Evolutionary conservation across 306 rosid species (phyloP), one percentile per base, ranked within the genome.

Genomic region (Rosa persica): DNA sequence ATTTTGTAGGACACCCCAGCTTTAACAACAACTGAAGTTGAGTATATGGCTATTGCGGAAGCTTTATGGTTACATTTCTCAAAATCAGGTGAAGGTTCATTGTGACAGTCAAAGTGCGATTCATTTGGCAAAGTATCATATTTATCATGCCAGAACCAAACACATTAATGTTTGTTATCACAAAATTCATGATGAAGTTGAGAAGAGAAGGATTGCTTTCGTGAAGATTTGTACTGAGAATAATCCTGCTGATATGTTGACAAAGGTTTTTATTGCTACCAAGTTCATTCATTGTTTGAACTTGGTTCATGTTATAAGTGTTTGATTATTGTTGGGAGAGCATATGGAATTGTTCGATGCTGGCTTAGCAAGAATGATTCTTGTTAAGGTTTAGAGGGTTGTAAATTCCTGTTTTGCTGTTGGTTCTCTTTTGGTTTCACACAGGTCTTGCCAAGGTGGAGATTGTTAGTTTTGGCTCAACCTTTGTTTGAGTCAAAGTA

Each of bases 101-200:
- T 76, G 61, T 76, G 62, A 76, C 30, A 76, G 43, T 20, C 27
- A 64, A 46, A 47, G 36, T 12, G 44, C 30, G 4, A 36, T 52
- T 36, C 44, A 73, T 16, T 52, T 73, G 25, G 43, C 38, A 6
- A 73, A 73, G 25, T 46, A 51, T 34, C 16, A 66, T 8, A 20
- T 62, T 3, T 66, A 43, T 65, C 73, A 76, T 48, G 7, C 22
- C 2, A 27, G 73, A 20, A 27, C 38, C 3, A 70, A 44, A 1
- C 74, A 70, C 8, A 23, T 70, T 11, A 10, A 70, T 44, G 55
- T 22, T 23, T n/a, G 12, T 5, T 62, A 4, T 30, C 68, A 62
- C 13, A 23, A 6, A 5, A 25, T 62, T 13, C 42, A n/a, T 30
- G 8, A 62, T 34, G 30, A 12, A 23, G 43, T 62, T 12, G 42